Percentiles rank a stretch among this genome's conserved stretches.
Conservation (phyloP, 768 basidiomycete genomes). For the Gyrodon lividus region DNA sequence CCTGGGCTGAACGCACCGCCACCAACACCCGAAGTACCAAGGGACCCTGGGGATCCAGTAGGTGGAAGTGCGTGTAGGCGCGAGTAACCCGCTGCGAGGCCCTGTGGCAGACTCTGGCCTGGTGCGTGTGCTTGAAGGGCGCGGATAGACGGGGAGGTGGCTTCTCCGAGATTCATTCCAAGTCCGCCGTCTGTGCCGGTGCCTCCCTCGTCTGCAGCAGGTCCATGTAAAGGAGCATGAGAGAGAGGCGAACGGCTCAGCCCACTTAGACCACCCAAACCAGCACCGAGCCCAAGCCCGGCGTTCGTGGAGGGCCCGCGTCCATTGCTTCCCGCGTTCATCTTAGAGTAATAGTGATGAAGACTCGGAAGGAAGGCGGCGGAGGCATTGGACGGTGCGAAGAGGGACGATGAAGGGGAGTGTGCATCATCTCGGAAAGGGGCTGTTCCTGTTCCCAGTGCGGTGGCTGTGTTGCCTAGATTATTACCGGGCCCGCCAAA, state of each 20-base stretch:
- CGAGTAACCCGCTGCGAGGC: constrained; percentile 87
- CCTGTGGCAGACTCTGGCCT: constrained; percentile 88
- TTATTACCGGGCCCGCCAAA: constrained; percentile 26
- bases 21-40: constrained; percentile 27
- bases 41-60: constrained; percentile 37
- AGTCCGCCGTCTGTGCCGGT: constrained; percentile 10
- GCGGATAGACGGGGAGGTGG: constrained; percentile 66
- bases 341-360: constrained; percentile 63
- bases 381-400: constrained; percentile 74
- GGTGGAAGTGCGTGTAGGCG: constrained; percentile 74
- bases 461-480: constrained; percentile 10
- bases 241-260: constrained; percentile 30
- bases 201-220: constrained; percentile 27
- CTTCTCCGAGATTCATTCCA: constrained; percentile 24
- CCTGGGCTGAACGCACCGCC: constrained; percentile 31
- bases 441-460: constrained; percentile 17
- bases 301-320: constrained; percentile 24
- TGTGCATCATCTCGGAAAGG: constrained; percentile 35
- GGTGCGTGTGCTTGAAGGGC: constrained; percentile 87
- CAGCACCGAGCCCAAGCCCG: constrained; percentile 21
- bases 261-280: constrained; percentile 22
- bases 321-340: constrained; percentile 34
- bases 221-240: constrained; percentile 26
- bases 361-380: constrained; percentile 79
- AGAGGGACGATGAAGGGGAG: constrained; percentile 32